A percentile compares a stretch with the other conserved stretches of the same genome.
These are phyloP conservation scores for Colletotrichum tropicicola DNA, from an alignment of 2,329 filamentous ascomycete genomes.

Conservation along the genomic window DNA sequence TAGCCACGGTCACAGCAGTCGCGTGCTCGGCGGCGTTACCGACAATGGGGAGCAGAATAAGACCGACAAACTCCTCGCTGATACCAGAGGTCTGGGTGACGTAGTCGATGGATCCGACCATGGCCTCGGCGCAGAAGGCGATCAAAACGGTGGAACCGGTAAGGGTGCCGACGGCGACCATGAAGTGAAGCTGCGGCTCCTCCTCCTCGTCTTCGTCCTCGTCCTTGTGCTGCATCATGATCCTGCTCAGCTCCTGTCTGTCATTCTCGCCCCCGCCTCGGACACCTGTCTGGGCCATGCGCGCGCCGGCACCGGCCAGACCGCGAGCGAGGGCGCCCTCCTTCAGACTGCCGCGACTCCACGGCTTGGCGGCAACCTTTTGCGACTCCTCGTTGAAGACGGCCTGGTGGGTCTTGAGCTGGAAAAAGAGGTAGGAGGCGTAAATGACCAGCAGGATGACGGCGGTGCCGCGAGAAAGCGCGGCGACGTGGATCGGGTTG, in stretches of 20 bases:
- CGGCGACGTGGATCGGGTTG: constrained; percentile 58
- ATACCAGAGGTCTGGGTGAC: constrained; percentile 69
- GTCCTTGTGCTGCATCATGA: constrained; percentile 55
- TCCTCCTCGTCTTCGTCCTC: constrained; percentile 77
- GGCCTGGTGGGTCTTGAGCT: constrained; percentile 83
- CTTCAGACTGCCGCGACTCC: constrained; percentile 42
- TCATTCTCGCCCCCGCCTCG: constrained; percentile 48
- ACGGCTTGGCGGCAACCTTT: constrained; percentile 74
- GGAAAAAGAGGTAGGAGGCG: constrained; percentile 85
- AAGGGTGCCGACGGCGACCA: constrained; percentile 78
- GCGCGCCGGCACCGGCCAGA: constrained; percentile 48
- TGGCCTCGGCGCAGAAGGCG: constrained; percentile 82
- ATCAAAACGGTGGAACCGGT: constrained; percentile 80
- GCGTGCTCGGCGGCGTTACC: constrained; percentile 86
- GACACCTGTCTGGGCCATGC: constrained; percentile 45
- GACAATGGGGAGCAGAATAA: constrained; percentile 85
- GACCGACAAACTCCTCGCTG: constrained; percentile 79
- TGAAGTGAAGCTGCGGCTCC: constrained; percentile 76
- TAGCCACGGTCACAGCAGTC: constrained; percentile 80
- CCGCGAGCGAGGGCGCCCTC: constrained; percentile 49
- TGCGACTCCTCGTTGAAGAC: constrained; percentile 84
- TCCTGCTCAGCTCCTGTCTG: constrained; percentile 49
- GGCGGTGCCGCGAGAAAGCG: constrained; percentile 76
- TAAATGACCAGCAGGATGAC: constrained; percentile 89
- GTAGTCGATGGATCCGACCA: constrained; percentile 77